Percentiles rank a stretch among this genome's conserved stretches.
Evolutionary conservation across 805 yeast genomes (phyloP).

Genomic region (Ascoidea asiatica): DNA sequence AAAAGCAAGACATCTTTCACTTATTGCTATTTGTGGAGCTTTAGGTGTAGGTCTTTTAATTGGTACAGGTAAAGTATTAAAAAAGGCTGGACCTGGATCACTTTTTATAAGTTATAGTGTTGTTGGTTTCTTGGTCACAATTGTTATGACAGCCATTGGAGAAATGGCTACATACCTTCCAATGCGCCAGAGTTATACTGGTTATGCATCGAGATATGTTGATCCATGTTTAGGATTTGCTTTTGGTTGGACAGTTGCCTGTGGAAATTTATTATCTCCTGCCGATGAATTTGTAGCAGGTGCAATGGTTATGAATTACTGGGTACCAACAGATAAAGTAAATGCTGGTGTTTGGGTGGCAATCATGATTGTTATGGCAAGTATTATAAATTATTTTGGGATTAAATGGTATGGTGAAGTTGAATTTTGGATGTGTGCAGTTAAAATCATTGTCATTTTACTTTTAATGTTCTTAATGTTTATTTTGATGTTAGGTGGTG

Average conservation of each 20-base stretch:
- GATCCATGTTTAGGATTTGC: constrained; percentile 48
- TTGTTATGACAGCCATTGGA: constrained; percentile 56
- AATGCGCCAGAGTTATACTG: constrained; percentile 49
- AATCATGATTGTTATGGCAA: constrained; percentile 29
- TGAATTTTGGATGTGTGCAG: constrained; percentile 43
- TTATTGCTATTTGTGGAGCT: constrained; percentile 78
- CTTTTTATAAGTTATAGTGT: constrained; percentile 49
- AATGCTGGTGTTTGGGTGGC: constrained; percentile 42
- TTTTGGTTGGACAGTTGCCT: constrained; percentile 38
- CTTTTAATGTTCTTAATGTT: constrained; percentile 55
- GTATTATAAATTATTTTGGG: constrained; percentile 29
- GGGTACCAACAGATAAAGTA: constrained; percentile 27
- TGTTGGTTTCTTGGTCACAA: constrained; percentile 59
- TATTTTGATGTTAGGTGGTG: constrained; percentile 65
- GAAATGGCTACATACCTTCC: constrained; percentile 62
- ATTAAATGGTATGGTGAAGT: constrained; percentile 31
- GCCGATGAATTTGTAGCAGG: constrained; percentile 48
- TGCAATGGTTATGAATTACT: constrained; percentile 36
- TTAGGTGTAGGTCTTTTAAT: constrained; percentile 70
- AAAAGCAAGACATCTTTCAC: constrained; percentile 47
- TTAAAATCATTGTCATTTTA: constrained; percentile 51
- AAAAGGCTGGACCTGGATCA: constrained; percentile 59
- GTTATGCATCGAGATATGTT: constrained; percentile 41
- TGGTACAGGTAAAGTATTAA: constrained; percentile 61
- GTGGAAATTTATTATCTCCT: constrained; percentile 37